phyloP scores from a whole-genome alignment of 176 grass and related monocot genomes.

The Eleusine coracana region DNA sequence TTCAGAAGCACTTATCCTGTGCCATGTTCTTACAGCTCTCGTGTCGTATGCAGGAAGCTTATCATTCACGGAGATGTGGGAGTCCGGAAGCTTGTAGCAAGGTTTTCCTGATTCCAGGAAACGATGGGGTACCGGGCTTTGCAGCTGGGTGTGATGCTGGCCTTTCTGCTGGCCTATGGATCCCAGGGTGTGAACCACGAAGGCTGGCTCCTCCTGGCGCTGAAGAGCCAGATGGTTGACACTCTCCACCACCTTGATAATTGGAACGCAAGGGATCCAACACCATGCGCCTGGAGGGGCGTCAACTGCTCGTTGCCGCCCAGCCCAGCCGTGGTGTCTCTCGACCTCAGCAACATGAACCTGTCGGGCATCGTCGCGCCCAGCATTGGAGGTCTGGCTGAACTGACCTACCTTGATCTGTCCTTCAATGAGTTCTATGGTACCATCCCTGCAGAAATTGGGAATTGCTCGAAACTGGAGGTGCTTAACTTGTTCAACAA shows the following conservation, averaged over 20 bases:
- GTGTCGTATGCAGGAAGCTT: conserved; percentile 34
- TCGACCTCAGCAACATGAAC: conserved; percentile 74
- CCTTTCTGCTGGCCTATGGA: conserved; percentile 51
- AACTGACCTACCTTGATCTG: conserved; percentile 66
- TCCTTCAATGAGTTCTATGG: conserved; percentile 84
- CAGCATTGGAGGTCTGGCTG: conserved; percentile 61
- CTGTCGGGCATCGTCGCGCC: conserved; percentile 71
- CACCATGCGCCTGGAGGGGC: conserved; percentile 80
- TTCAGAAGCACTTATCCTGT: conserved; percentile 10
- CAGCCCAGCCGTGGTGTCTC: conserved; percentile 45
- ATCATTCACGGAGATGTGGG: conserved; percentile 33
- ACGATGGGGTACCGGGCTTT: conserved; percentile 42
- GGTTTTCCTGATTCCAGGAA: neutral
- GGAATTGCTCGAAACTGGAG: conserved; percentile 64
- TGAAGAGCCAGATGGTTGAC: conserved; percentile 76
- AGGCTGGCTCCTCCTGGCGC: conserved; percentile 65
- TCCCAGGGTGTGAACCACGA: conserved; percentile 64
- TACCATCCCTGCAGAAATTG: conserved; percentile 64
- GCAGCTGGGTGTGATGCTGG: conserved; percentile 48
- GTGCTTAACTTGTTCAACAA: conserved; percentile 74
- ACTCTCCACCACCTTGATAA: conserved; percentile 60
- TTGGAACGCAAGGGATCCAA: conserved; percentile 58
- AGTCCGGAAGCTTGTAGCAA: conserved; percentile 22
- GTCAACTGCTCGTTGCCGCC: conserved; percentile 63
- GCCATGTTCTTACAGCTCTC: conserved; percentile 27